Evolutionary conservation across 108 stramenopile species (phyloP).

Genomic region (Schizochytrium sp.): DNA sequence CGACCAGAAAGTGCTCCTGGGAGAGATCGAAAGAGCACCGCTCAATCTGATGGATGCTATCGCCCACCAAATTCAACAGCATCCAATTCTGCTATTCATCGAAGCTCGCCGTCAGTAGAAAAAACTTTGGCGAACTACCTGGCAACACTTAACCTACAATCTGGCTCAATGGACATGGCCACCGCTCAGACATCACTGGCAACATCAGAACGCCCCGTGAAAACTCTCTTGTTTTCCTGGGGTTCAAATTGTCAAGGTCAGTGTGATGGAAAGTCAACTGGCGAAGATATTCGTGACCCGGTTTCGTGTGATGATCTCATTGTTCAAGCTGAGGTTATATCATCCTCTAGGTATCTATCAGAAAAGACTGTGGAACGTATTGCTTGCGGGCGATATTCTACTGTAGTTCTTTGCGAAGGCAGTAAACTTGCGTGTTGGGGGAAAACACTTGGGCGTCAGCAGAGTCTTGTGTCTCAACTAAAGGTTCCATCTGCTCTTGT

Average conservation of each 20-base stretch:
- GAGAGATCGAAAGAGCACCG: background rate
- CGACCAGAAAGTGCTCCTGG: background rate
- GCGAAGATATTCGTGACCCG: background rate
- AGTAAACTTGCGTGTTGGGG: slow-evolving; percentile 2
- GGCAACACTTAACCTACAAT: background rate
- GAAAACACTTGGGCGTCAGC: background rate
- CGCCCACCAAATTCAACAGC: background rate
- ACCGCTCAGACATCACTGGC: background rate
- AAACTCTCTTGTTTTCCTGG: background rate
- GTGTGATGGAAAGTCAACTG: background rate
- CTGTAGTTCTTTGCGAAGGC: background rate
- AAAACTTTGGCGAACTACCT: background rate
- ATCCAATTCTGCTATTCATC: background rate
- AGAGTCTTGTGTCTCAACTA: background rate
- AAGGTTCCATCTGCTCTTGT: slow-evolving; percentile 25
- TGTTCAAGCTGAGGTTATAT: background rate
- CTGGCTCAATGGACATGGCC: background rate
- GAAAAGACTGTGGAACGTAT: background rate
- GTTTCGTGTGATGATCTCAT: background rate
- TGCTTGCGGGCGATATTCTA: background rate
- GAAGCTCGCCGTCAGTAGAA: background rate
- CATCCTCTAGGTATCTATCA: background rate
- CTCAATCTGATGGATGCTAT: background rate
- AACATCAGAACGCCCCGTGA: background rate
- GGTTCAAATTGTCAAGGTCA: slow-evolving; percentile 29